Evolutionary conservation across 2,329 filamentous ascomycete genomes (phyloP).

Genomic region (Graphilbum sp.): DNA sequence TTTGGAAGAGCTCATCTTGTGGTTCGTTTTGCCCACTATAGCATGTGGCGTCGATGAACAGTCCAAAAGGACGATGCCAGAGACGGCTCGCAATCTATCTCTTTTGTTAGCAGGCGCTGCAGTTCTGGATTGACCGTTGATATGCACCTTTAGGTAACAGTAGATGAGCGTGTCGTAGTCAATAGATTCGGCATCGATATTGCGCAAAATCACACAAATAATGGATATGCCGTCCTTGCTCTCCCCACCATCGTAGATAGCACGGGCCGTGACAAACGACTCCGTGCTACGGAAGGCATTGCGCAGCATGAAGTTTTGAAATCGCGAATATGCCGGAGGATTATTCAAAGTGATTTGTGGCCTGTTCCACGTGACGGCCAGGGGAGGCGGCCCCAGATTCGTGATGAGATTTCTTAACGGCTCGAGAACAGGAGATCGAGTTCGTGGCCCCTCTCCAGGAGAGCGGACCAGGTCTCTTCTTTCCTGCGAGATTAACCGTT

Average conservation of each 20-base stretch:
- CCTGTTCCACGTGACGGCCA: slow-evolving; percentile 54
- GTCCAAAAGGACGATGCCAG: slow-evolving; percentile 52
- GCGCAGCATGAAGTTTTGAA: slow-evolving; percentile 57
- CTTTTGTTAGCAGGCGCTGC: too few species aligned
- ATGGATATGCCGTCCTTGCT: slow-evolving; percentile 55
- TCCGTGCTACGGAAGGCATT: slow-evolving; percentile 51
- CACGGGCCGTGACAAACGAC: slow-evolving; percentile 45
- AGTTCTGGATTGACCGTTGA: too few species aligned
- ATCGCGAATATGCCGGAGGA: slow-evolving; percentile 48
- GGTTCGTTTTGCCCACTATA: slow-evolving; percentile 52
- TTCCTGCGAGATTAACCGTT: slow-evolving; percentile 44
- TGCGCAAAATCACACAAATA: slow-evolving; percentile 51
- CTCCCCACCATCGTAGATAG: slow-evolving; percentile 55
- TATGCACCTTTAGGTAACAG: slow-evolving; percentile 47
- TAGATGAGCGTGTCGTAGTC: slow-evolving; percentile 51
- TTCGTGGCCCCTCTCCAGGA: slow-evolving; percentile 33
- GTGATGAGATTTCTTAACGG: slow-evolving; percentile 44
- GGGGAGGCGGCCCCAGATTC: slow-evolving; percentile 48
- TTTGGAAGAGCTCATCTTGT: slow-evolving; percentile 48
- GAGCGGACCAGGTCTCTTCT: slow-evolving; percentile 38
- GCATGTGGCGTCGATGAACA: slow-evolving; percentile 54
- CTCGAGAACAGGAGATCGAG: slow-evolving; percentile 40
- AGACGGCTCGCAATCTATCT: slow-evolving; percentile 48
- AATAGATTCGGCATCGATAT: slow-evolving; percentile 48
- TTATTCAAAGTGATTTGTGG: slow-evolving; percentile 47